Percentiles rank a stretch among this genome's conserved stretches.
Evolutionary conservation across 1,284 basidiomycete genomes (phyloP).

Genomic region (Chalciporus sp.): DNA sequence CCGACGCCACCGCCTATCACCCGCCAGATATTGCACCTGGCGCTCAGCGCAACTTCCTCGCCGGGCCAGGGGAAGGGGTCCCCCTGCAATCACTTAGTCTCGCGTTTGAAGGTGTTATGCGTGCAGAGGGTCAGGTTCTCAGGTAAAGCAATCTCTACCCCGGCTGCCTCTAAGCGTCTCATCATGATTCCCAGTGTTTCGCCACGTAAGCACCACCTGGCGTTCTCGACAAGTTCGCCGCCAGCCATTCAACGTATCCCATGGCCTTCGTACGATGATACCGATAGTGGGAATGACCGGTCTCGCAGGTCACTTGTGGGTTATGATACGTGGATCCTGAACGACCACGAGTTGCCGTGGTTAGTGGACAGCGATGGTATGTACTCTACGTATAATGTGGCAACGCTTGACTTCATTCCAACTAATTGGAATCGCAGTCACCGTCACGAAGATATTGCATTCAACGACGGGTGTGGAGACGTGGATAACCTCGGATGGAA

Average conservation of each 20-base stretch:
- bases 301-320: conserved; percentile 34
- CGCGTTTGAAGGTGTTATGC: conserved; percentile 81
- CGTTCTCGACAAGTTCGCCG: conserved; percentile 73
- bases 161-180: neutral
- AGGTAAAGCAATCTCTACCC: conserved; percentile 45
- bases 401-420: neutral
- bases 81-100: conserved; percentile 66
- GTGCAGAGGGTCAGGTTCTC: conserved; percentile 73
- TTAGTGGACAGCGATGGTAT: conserved; percentile 69
- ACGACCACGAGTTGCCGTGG: conserved; percentile 73
- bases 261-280: conserved; percentile 66
- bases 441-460: conserved; percentile 58
- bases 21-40: conserved; percentile 52
- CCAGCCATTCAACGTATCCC: conserved; percentile 77
- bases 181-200: conserved; percentile 55
- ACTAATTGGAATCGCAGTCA: conserved; percentile 44
- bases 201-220: conserved; percentile 63
- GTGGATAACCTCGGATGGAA: conserved; percentile 82
- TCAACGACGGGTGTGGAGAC: conserved; percentile 66
- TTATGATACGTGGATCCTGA: conserved; percentile 74
- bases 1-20: conserved; percentile 58
- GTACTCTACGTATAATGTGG: conserved; percentile 16
- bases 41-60: conserved; percentile 66
- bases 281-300: conserved; percentile 38
- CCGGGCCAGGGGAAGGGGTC: conserved; percentile 78